Evolutionary conservation across 768 basidiomycete genomes (phyloP).

Genomic region (Mycena pura): DNA sequence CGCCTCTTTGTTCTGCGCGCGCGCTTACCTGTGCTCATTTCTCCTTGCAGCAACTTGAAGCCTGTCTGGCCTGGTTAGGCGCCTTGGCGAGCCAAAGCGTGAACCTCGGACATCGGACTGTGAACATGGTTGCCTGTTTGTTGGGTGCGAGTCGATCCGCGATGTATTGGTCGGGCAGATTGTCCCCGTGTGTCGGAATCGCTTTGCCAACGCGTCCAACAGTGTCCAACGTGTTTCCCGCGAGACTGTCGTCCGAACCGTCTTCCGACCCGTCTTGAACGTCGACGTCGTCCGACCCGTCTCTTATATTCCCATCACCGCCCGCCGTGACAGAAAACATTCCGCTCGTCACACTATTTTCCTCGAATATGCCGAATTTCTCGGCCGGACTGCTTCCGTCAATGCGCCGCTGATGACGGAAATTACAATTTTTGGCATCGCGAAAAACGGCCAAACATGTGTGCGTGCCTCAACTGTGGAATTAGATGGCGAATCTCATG

Average conservation of each 20-base stretch:
- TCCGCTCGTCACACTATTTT: neutral
- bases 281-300: too few species aligned
- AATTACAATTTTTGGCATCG: constrained; percentile 23
- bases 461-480: constrained; percentile 43
- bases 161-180: neutral
- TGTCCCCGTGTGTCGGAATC: constrained; percentile 10
- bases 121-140: too few species aligned
- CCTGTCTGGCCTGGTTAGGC: too few species aligned
- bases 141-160: too few species aligned
- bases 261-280: too few species aligned
- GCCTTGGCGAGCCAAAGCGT: too few species aligned
- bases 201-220: neutral
- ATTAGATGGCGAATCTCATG: constrained; percentile 46
- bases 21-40: neutral
- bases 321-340: neutral
- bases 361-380: constrained; percentile 8
- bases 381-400: constrained; percentile 13
- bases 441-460: constrained; percentile 38
- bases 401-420: constrained; percentile 21
- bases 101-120: constrained; percentile 12
- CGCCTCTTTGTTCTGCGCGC: neutral
- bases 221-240: neutral
- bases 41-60: constrained; percentile 7
- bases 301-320: neutral
- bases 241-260: too few species aligned